Evolutionary conservation across 306 rosid species (phyloP).

Genomic region (Comarum palustre): DNA sequence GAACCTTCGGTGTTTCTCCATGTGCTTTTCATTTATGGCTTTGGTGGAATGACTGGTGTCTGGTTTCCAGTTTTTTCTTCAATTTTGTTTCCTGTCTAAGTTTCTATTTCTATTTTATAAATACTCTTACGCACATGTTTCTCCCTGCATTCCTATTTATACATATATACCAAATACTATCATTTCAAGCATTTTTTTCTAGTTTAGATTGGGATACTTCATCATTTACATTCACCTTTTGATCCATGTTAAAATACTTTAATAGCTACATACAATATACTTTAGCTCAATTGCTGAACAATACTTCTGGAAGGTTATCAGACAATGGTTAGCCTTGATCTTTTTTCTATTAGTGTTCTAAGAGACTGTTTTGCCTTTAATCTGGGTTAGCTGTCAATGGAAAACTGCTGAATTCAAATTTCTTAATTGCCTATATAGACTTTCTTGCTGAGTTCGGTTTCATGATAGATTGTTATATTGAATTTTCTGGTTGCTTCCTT

Average conservation of each 20-base stretch:
- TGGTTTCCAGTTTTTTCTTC: background rate
- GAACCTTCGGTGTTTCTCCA: background rate
- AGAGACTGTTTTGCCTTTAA: background rate
- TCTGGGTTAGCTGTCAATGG: background rate
- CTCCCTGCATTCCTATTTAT: background rate
- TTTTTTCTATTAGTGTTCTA: background rate
- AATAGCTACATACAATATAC: background rate
- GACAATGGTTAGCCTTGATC: background rate
- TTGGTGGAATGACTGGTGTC: constrained; percentile 3
- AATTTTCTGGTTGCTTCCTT: background rate
- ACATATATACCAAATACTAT: background rate
- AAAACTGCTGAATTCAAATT: background rate
- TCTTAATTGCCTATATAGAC: too few relatives aligned
- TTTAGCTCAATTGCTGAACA: background rate
- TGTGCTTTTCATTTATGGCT: background rate
- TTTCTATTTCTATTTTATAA: background rate
- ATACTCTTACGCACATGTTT: background rate
- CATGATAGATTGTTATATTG: background rate
- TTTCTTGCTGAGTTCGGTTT: background rate
- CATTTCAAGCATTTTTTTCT: background rate
- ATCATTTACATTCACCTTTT: background rate
- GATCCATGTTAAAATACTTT: background rate
- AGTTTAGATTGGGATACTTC: constrained; percentile 5
- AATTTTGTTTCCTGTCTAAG: background rate
- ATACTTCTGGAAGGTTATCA: background rate